Conservation (phyloP, 148 eudicot genomes). For the Suaeda aralocaspica region DNA sequence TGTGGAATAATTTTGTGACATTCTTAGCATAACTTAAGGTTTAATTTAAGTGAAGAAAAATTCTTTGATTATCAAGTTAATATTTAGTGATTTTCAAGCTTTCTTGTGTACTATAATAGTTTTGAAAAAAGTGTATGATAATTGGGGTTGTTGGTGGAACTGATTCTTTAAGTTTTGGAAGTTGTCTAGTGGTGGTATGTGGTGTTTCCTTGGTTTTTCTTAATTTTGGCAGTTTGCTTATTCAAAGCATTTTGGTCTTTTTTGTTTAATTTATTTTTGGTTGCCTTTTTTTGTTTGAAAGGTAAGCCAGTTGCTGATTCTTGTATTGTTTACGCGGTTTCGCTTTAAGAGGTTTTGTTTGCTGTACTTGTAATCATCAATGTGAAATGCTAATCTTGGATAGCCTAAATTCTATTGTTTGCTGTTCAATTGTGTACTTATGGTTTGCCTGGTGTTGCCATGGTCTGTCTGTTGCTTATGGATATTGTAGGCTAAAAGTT, state of each 20-base stretch:
- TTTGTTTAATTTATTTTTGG: too few species aligned
- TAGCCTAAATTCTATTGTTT: too few species aligned
- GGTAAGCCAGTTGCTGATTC: conserved; percentile 1
- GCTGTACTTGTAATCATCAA: too few species aligned
- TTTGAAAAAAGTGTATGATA: too few species aligned
- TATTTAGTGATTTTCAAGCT: not conserved
- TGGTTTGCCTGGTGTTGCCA: too few species aligned
- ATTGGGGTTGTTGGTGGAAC: not conserved
- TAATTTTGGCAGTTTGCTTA: not conserved
- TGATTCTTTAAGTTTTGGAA: not conserved
- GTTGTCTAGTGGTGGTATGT: not conserved
- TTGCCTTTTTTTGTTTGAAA: too few species aligned
- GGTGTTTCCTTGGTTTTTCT: not conserved
- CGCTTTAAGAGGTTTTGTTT: not conserved
- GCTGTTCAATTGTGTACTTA: too few species aligned
- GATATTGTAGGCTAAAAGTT: not conserved
- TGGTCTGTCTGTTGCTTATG: not conserved
- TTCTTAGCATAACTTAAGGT: not conserved
- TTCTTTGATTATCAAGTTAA: not conserved
- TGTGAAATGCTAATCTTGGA: not conserved
- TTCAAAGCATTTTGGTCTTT: not conserved
- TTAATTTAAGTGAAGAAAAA: too few species aligned
- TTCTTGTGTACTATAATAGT: not conserved
- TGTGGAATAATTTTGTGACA: not conserved
- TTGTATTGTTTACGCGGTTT: not conserved